Evolutionary conservation across 1,284 basidiomycete species (phyloP).

Genomic region (Heimioporus punctisporus): DNA sequence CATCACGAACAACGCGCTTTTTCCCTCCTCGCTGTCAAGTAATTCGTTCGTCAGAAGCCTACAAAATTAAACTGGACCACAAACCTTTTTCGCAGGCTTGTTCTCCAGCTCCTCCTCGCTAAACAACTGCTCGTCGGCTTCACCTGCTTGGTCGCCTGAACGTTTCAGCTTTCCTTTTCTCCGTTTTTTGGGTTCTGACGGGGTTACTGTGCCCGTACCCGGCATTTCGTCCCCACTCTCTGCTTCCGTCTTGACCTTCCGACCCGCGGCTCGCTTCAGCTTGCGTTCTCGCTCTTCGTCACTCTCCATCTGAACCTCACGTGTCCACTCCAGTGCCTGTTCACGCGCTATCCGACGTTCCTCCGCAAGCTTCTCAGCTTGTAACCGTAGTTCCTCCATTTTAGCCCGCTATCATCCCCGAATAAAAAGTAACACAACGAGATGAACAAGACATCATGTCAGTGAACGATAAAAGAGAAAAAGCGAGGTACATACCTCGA

Average conservation of each 20-base stretch:
- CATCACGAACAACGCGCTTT: constrained; percentile 70
- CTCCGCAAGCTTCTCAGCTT: constrained; percentile 74
- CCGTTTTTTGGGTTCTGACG: constrained; percentile 45
- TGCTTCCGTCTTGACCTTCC: constrained; percentile 55
- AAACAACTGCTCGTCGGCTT: constrained; percentile 59
- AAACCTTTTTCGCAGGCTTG: constrained; percentile 69
- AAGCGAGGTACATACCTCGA: constrained; percentile 49
- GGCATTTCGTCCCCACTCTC: constrained; percentile 58
- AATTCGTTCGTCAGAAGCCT: neutral
- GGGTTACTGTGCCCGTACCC: constrained; percentile 26
- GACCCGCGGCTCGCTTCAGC: constrained; percentile 49
- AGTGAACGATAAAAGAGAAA: neutral
- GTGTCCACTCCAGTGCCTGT: constrained; percentile 77
- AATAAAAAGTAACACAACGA: neutral
- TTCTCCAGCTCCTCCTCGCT: constrained; percentile 70
- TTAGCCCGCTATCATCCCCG: constrained; percentile 45
- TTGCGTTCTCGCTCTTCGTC: constrained; percentile 77
- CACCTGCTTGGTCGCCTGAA: constrained; percentile 40
- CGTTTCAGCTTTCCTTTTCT: constrained; percentile 52
- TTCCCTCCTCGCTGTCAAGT: neutral
- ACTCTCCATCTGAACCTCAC: constrained; percentile 66
- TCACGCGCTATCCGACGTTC: constrained; percentile 76
- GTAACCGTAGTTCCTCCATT: constrained; percentile 56
- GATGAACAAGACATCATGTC: neutral
- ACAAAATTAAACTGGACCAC: no score